Conservation (phyloP, 2,329 filamentous ascomycete species). For the Fusarium scirpi region DNA sequence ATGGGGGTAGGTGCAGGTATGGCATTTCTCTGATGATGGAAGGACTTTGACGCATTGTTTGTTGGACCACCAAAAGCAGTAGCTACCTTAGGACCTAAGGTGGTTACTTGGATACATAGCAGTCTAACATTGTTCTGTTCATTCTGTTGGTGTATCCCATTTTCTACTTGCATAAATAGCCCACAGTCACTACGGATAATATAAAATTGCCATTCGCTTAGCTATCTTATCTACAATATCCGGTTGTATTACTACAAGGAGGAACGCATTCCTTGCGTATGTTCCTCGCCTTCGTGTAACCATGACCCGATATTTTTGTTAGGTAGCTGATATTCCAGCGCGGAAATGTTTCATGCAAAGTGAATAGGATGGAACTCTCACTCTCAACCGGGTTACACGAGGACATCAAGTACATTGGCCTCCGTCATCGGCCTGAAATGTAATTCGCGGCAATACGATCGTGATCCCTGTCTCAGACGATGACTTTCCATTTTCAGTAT, state of each 20-base stretch:
- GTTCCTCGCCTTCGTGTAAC: not conserved
- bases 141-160: slow-evolving; percentile 16
- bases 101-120: no score
- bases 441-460: slow-evolving; percentile 4
- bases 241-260: not conserved
- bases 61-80: no score
- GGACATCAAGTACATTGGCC: not conserved
- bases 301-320: not conserved
- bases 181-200: slow-evolving; percentile 17
- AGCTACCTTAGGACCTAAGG: no score
- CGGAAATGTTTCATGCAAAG: not conserved
- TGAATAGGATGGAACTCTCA: not conserved
- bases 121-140: not conserved
- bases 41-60: not conserved
- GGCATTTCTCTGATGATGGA: slow-evolving; percentile 39
- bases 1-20: slow-evolving; percentile 50
- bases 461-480: slow-evolving; percentile 1
- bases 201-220: not conserved
- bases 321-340: not conserved
- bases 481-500: slow-evolving; percentile 7
- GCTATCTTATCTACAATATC: not conserved
- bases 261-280: not conserved
- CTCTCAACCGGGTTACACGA: not conserved
- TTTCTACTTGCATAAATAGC: slow-evolving; percentile 17
- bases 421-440: not conserved